Evolutionary conservation across 1,284 basidiomycete species (phyloP), one percentile per base, ranked within the genome.

Genomic region (Irpex sp.): DNA sequence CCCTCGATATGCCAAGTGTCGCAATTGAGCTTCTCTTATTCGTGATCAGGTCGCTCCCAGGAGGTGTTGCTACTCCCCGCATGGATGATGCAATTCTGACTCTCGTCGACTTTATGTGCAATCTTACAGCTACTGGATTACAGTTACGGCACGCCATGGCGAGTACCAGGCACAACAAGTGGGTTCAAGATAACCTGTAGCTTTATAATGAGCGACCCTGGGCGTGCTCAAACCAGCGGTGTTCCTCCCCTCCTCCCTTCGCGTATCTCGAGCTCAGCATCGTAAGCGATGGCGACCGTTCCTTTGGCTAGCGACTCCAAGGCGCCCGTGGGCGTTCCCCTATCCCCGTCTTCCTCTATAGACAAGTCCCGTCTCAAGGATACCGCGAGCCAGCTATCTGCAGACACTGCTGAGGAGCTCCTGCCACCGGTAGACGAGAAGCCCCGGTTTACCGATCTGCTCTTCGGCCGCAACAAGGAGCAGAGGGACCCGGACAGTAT

Each of bases 401-500:
- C 57, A 6, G 37, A 56, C 3, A 56, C 54, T 8, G 11, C 9
- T 21, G 60, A 26, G 26, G 26, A 64, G 9, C 63, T 64, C 13
- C 63, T 64, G 9, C 63, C 63, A 13, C 36, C 63, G 1, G 21
- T 64, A 37, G 63, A 64, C 44, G 63, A 64, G 60, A 64, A 65
- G 55, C 64, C 64, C 5, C 66, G 66, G 2, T 67, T 65, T 48
- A 67, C 57, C 9, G 66, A 67, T 54, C 19, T 65, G 26, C 60
- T 67, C 5, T 62, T 67, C 56, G 40, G 57, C 7, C 65, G 64
- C 9, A 51, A 62, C n/a, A 34, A 38, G 9, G 11, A 58, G 40
- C 21, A 19, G 6, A 38, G 19, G 5, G 66, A 68, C 34, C 62
- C 65, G 19, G 66, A 70, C 37, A 62, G 66, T 15, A 66, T 64